Evolutionary conservation across 2,329 filamentous ascomycete genomes (phyloP), one percentile per base, ranked within the genome.

Genomic region (Cordyceps militaris): DNA sequence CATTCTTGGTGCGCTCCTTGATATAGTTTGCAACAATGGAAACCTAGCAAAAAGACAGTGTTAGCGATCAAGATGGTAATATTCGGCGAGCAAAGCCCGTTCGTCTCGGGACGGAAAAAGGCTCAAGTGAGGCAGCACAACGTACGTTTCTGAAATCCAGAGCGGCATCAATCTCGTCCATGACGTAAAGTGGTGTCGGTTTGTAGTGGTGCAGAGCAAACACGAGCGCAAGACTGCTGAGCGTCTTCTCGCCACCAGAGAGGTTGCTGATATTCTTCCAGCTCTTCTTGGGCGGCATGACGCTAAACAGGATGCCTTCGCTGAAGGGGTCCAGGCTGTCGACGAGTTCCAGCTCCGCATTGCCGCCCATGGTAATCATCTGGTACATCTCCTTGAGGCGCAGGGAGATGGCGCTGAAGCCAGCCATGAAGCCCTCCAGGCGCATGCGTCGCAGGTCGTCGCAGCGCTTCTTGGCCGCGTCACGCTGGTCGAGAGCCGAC

Each of bases 291-390:
- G 94, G 94, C 52, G 94, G 95, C 94, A 99, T 99, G 63, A 99
- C 95, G 57, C 87, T 93, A 78, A 99, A 99, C 49, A 97, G 72
- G 61, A 99, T 97, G 26, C 94, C 94, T 73, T 99, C 94, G 7
- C 89, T 91, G 78, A 99, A 99, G 0, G 94, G 94, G 70, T 99
- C 95, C 3, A 99, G 78, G 19, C 88, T 93, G 76, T 99, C 94
- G 42, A 99, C 94, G 24, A 99, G 85, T 72, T 99, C 95, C 13
- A 99, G 83, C 75, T 99, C 94, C 0, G 94, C 94, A 66, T 99
- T 99, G 57, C 94, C 94, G 61, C 94, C 94, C 91, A 99, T 97
- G 23, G 94, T 99, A 71, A 99, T 99, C 92, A 99, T 97, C 71
- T 99, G 94, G 75, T 99, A 99, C 94, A 99, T 99, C 69, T 99